Percentiles rank a stretch among this genome's conserved stretches.
These are phyloP conservation scores for Zopfochytrium polystomum DNA, from an alignment of 371 early-diverging fungal genomes.

Conservation along the genomic window DNA sequence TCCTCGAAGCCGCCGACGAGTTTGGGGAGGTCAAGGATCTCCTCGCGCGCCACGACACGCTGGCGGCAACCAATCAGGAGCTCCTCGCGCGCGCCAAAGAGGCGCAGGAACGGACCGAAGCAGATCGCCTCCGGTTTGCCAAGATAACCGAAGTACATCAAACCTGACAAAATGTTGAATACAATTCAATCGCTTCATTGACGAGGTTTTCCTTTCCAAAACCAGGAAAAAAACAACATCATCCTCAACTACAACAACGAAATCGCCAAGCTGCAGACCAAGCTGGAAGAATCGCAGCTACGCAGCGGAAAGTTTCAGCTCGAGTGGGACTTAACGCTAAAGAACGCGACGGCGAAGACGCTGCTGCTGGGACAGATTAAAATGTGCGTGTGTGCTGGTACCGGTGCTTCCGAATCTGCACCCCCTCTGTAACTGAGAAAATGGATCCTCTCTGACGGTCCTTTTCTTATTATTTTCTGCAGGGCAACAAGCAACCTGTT, in stretches of 20 bases:
- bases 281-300: constrained; percentile 48
- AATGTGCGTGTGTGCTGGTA: constrained; percentile 36
- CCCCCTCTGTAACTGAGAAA: no score
- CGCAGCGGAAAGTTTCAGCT: constrained; percentile 44
- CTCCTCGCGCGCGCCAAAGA: constrained; percentile 47
- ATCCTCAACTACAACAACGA: constrained; percentile 57
- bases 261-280: constrained; percentile 51
- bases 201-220: not conserved
- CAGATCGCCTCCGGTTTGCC: constrained; percentile 37
- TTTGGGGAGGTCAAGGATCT: constrained; percentile 58
- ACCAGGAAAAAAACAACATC: constrained; percentile 49
- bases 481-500: constrained; percentile 25
- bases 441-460: not conserved
- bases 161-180: not conserved
- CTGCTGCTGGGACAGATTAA: constrained; percentile 56
- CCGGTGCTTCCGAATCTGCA: no score
- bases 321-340: constrained; percentile 46
- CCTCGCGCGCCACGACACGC: constrained; percentile 51
- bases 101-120: constrained; percentile 51
- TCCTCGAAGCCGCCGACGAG: constrained; percentile 48
- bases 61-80: constrained; percentile 55
- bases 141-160: constrained; percentile 41
- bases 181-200: not conserved
- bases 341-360: constrained; percentile 47
- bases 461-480: constrained; percentile 4